Evolutionary conservation across 352 stramenopile species (phyloP).

Genomic region (Globisporangium parvum): DNA sequence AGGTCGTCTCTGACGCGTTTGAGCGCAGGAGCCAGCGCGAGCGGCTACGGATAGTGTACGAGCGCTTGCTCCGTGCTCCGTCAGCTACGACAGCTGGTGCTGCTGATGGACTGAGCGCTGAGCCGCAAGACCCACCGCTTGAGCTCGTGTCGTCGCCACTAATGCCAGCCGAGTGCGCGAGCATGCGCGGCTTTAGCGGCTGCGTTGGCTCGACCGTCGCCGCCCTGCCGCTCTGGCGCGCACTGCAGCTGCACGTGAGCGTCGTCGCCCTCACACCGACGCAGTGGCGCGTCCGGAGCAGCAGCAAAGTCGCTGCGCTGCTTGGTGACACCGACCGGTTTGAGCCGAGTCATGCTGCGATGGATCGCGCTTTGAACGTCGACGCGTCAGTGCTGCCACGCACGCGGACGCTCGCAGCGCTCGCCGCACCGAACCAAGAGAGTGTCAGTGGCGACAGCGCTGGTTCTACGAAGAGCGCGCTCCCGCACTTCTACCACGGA

Average conservation of each 20-base stretch:
- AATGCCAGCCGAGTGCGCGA: not conserved
- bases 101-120: not conserved
- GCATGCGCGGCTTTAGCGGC: constrained; percentile 28
- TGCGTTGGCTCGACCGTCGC: constrained; percentile 27
- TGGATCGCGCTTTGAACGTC: constrained; percentile 39
- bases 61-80: constrained; percentile 15
- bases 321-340: constrained; percentile 45
- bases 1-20: constrained; percentile 48
- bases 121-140: not conserved
- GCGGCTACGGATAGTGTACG: constrained; percentile 41
- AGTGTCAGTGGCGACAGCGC: constrained; percentile 9
- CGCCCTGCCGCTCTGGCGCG: constrained; percentile 36
- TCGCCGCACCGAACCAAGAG: constrained; percentile 40
- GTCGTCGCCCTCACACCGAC: constrained; percentile 36
- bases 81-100: not conserved
- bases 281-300: constrained; percentile 31
- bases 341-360: constrained; percentile 41
- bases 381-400: constrained; percentile 26
- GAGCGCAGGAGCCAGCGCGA: constrained; percentile 35
- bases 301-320: not conserved
- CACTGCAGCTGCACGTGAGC: constrained; percentile 30
- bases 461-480: constrained; percentile 18
- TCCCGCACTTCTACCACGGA: constrained; percentile 76
- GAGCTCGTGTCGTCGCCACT: not conserved
- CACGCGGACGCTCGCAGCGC: constrained; percentile 27